Base-by-base conservation (phyloP, 2,329 filamentous ascomycete genomes). In the Lecanicillium sp. region DNA sequence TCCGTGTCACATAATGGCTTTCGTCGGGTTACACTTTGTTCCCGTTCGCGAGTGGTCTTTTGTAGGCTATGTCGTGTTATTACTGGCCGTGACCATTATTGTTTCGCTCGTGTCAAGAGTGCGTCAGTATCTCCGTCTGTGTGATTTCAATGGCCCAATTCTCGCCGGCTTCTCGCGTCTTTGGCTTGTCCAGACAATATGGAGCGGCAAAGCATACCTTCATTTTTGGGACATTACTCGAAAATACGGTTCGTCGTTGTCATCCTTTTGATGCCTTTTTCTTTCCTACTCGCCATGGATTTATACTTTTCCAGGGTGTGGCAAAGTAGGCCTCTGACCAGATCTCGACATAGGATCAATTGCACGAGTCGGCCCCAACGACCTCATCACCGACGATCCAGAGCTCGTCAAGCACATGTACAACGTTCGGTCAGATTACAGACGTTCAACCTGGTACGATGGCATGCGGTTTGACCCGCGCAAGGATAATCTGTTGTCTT, bases 391-490 rank as follows among this genome's bases (percentile, higher is more conserved):
- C 3, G 51, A 55, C 29, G 64, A 68, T 39, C 57, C 60, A 1
- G 59, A 62, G 4, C 44, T 64, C 14, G 47, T 65, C 37, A 56
- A 54, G 17, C 53, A 53, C 9, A 56, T 65, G 35, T 51, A 52
- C 32, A 52, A 47, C 3, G 59, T 59, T 5, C 51, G 60, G 11
- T 57, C 55, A 14, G 44, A 48, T 2, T 65, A 65, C 35, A 44
- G 41, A 3, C 55, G 59, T 1, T 57, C 57, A 2, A 47, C 49
- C 1, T 73, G 67, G 66, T 73, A 73, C 47, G 59, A 66, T 38
- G 64, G 61, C 2, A 59, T 70, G 47, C 62, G 67, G n/a, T 61
- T 79, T 45, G 65, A 78, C 43, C 67, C 70, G 0, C 60, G 67
- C 22, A 58, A 60, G 29, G 64, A 75, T 43, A 73, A 69, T 37